Percentiles rank a stretch among this genome's conserved stretches.
These are phyloP conservation scores for Yamadazyma trypodendri DNA, from an alignment of 1,139 yeast genomes.

Conservation along the genomic window DNA sequence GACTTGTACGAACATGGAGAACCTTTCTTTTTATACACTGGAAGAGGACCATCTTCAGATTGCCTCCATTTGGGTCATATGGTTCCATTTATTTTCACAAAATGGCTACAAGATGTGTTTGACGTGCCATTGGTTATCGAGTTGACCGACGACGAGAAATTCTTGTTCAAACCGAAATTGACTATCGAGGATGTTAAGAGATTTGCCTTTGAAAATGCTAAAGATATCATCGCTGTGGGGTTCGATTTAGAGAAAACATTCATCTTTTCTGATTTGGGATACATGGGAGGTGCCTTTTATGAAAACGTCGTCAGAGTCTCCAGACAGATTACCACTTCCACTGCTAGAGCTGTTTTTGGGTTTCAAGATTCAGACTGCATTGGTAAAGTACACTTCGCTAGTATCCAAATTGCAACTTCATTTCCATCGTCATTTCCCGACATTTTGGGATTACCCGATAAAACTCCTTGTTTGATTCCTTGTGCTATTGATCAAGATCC, in stretches of 20 bases:
- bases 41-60: conserved; percentile 95
- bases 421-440: conserved; percentile 96
- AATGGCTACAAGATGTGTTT: conserved; percentile 97
- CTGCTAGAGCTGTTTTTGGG: conserved; percentile 98
- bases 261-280: conserved; percentile 86
- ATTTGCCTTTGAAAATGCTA: conserved; percentile 79
- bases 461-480: conserved; percentile 95
- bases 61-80: conserved; percentile 97
- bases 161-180: conserved; percentile 86
- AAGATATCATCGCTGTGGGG: conserved; percentile 93
- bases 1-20: conserved; percentile 92
- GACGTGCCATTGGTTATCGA: conserved; percentile 96
- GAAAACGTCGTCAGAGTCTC: conserved; percentile 94
- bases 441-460: conserved; percentile 76
- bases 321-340: conserved; percentile 91
- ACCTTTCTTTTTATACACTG: conserved; percentile 94
- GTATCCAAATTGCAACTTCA: conserved; percentile 93
- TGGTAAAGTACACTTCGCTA: conserved; percentile 93
- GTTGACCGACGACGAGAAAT: conserved; percentile 97
- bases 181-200: conserved; percentile 84
- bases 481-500: conserved; percentile 99
- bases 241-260: conserved; percentile 93
- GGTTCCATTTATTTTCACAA: conserved; percentile 93
- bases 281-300: conserved; percentile 92
- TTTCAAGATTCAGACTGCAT: conserved; percentile 93